phyloP scores from a whole-genome alignment of 2,329 filamentous ascomycete genomes.

The Fonsecaea multimorphosa region DNA sequence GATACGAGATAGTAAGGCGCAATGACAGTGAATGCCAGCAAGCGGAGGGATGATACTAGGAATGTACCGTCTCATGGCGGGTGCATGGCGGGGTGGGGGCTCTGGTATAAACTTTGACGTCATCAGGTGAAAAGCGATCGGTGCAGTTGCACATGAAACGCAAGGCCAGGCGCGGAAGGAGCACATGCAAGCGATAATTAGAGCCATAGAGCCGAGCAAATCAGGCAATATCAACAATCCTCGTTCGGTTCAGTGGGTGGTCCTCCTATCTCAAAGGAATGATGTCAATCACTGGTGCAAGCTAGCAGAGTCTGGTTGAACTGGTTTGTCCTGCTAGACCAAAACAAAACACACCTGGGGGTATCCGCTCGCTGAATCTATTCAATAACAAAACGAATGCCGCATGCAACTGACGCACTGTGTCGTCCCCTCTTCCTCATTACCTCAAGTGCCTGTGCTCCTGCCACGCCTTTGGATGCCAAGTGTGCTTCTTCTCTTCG shows the following conservation, averaged over 20 bases:
- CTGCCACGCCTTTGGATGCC: constrained; percentile 3
- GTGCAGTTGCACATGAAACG: not conserved
- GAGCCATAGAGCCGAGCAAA: no score
- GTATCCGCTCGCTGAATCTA: constrained; percentile 21
- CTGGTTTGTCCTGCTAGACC: not conserved
- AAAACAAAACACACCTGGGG: constrained; percentile 11
- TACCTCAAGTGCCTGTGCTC: constrained; percentile 11
- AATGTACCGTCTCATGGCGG: no score
- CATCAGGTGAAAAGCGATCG: not conserved
- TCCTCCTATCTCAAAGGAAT: not conserved
- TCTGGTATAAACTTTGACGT: not conserved
- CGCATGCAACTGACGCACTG: constrained; percentile 2
- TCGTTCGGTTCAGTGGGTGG: not conserved
- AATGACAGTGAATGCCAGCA: not conserved
- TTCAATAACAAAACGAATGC: constrained; percentile 10
- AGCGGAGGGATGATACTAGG: no score
- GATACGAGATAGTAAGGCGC: not conserved
- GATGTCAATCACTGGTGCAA: not conserved
- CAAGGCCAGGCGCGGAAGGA: no score
- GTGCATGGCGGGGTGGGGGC: not conserved
- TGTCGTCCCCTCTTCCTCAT: constrained; percentile 22
- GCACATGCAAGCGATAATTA: not conserved
- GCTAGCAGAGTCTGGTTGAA: not conserved
- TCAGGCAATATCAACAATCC: not conserved
- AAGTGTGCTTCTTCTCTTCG: not conserved